Conservation (phyloP, 140 eudicot genomes). For the Oenanthe javanica region DNA sequence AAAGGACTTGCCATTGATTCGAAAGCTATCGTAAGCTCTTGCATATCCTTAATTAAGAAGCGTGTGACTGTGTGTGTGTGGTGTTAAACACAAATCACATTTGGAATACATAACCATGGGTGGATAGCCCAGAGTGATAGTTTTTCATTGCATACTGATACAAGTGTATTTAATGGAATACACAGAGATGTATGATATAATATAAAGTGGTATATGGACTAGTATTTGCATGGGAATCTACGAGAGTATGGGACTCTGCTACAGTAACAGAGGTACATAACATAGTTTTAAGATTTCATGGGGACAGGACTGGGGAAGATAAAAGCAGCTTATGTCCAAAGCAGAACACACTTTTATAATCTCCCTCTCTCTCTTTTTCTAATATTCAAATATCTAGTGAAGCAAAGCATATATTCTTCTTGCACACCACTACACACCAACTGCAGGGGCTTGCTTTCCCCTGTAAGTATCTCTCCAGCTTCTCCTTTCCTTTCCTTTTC, state of each 20-base stretch:
- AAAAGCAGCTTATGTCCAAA: conserved; percentile 46
- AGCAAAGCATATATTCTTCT: conserved; percentile 65
- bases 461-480: conserved; percentile 14
- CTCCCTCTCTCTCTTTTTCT: background rate
- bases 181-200: background rate
- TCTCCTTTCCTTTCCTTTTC: conserved; percentile 46
- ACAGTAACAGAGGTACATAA: conserved; percentile 8
- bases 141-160: too few species aligned
- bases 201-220: background rate
- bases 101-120: background rate
- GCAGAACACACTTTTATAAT: conserved; percentile 32
- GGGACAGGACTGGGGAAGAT: conserved; percentile 27
- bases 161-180: background rate
- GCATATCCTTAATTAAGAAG: too few species aligned
- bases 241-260: conserved; percentile 20
- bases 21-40: too few species aligned
- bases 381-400: conserved; percentile 13
- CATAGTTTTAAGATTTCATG: conserved; percentile 20
- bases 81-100: background rate
- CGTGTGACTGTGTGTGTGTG: too few species aligned
- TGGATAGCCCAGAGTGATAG: background rate
- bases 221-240: conserved; percentile 59
- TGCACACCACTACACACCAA: conserved; percentile 23
- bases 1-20: too few species aligned
- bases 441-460: conserved; percentile 28